These are phyloP conservation scores for Ceratocystis cacaofunesta DNA, from an alignment of 2,329 filamentous ascomycete genomes.

Conservation along the genomic window DNA sequence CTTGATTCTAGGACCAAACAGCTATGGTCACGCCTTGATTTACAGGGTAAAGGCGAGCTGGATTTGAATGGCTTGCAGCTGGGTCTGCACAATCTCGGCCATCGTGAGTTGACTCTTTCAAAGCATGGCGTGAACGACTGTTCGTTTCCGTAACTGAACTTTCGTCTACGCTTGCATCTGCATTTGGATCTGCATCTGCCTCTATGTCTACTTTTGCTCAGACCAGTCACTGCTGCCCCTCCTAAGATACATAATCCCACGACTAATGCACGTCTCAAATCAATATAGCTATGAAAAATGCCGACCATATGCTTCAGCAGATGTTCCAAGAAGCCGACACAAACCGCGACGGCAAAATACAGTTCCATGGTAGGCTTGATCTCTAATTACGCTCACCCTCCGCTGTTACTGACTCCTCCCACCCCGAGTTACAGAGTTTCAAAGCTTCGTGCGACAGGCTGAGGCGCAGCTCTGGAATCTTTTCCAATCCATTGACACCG, in stretches of 20 bases:
- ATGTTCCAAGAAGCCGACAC: slow-evolving; percentile 74
- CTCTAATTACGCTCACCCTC: background rate
- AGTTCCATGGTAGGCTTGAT: slow-evolving; percentile 59
- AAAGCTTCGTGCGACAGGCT: slow-evolving; percentile 70
- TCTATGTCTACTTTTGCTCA: background rate
- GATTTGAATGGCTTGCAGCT: slow-evolving; percentile 73
- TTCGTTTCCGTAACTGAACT: background rate
- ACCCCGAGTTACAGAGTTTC: slow-evolving; percentile 56
- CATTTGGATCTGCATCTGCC: too few relatives aligned
- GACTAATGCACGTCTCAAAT: background rate
- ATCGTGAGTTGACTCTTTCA: slow-evolving; percentile 44
- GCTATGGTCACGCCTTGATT: slow-evolving; percentile 74
- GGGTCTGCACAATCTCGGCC: slow-evolving; percentile 76
- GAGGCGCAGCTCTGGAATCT: slow-evolving; percentile 69
- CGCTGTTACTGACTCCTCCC: slow-evolving; percentile 9
- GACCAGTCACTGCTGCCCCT: background rate
- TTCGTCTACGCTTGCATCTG: too few relatives aligned
- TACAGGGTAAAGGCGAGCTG: slow-evolving; percentile 59
- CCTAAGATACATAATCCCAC: background rate
- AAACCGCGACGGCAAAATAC: slow-evolving; percentile 76
- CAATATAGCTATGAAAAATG: slow-evolving; percentile 61
- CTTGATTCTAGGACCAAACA: slow-evolving; percentile 68
- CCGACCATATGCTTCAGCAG: slow-evolving; percentile 66
- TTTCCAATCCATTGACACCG: slow-evolving; percentile 74
- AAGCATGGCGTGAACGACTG: background rate